These are phyloP conservation scores for Paxillus rubicundulus DNA, from an alignment of 768 basidiomycete genomes.

Conservation along the genomic window DNA sequence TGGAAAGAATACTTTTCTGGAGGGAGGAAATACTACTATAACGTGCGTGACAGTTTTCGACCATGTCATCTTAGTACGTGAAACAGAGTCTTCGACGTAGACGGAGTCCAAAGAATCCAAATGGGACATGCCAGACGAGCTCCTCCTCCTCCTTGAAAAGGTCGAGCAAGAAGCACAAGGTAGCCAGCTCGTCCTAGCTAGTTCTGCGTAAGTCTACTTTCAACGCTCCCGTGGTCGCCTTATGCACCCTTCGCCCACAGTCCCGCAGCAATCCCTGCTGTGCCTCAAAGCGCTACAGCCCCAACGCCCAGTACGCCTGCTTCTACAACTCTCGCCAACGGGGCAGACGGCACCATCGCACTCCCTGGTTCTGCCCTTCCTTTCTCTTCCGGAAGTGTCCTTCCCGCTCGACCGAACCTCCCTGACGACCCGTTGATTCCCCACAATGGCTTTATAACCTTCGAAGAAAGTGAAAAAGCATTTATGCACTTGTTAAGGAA, in stretches of 20 bases:
- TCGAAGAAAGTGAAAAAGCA: constrained; percentile 91
- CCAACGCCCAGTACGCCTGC: constrained; percentile 47
- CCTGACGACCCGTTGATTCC: constrained; percentile 89
- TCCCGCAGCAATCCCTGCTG: constrained; percentile 40
- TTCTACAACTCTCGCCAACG: constrained; percentile 47
- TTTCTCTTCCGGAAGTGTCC: constrained; percentile 53
- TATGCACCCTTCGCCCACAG: constrained; percentile 19
- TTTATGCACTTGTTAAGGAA: constrained; percentile 88
- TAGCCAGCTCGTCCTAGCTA: constrained; percentile 36
- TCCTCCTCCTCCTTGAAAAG: constrained; percentile 78
- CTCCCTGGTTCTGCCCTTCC: constrained; percentile 60
- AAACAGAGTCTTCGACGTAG: constrained; percentile 36
- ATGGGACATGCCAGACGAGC: constrained; percentile 97
- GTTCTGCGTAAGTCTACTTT: constrained; percentile 19
- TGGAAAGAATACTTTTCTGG: constrained; percentile 98
- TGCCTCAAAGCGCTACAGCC: constrained; percentile 34
- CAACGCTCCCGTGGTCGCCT: not conserved
- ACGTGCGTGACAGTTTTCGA: constrained; percentile 46
- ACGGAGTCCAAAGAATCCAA: constrained; percentile 89
- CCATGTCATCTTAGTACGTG: not conserved
- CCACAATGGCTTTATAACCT: constrained; percentile 81
- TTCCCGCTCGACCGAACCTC: constrained; percentile 74
- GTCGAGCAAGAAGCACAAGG: constrained; percentile 71
- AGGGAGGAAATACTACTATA: constrained; percentile 88
- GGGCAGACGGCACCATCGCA: constrained; percentile 42